These are phyloP conservation scores for Sporopachydermia lactativora DNA, from an alignment of 805 yeast genomes.

Conservation along the genomic window DNA sequence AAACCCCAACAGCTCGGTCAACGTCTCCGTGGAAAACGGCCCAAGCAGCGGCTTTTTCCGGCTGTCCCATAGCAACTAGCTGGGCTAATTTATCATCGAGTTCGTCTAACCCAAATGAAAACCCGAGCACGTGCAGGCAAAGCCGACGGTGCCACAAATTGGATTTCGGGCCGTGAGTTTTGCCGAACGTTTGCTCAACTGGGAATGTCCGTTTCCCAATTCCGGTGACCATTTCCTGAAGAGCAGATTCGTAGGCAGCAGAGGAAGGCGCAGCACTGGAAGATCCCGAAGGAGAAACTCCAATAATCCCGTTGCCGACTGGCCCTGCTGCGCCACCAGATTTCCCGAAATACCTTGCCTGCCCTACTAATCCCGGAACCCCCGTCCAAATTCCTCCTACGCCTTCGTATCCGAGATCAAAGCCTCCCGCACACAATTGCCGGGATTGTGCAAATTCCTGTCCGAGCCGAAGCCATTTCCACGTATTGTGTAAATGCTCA, in stretches of 20 bases:
- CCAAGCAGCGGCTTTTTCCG: slow-evolving; percentile 95
- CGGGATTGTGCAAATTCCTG: slow-evolving; percentile 48
- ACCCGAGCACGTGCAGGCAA: slow-evolving; percentile 77
- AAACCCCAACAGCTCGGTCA: slow-evolving; percentile 61
- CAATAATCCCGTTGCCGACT: slow-evolving; percentile 9
- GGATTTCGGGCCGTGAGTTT: slow-evolving; percentile 1
- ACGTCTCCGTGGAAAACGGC: slow-evolving; percentile 91
- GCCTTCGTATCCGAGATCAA: slow-evolving; percentile 81
- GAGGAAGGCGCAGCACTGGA: no score
- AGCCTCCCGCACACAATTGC: slow-evolving; percentile 48
- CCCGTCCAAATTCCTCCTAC: slow-evolving; percentile 87
- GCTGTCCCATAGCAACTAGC: slow-evolving; percentile 42
- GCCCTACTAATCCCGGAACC: slow-evolving; percentile 16
- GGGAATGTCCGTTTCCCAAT: slow-evolving; percentile 9
- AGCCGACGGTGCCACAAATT: slow-evolving; percentile 43
- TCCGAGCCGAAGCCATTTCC: slow-evolving; percentile 85
- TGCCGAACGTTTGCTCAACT: not conserved
- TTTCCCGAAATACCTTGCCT: slow-evolving; percentile 8
- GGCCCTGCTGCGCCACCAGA: no score
- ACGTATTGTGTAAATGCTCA: slow-evolving; percentile 56
- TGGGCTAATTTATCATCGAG: slow-evolving; percentile 52
- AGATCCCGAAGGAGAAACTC: not conserved
- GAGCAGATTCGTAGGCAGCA: slow-evolving; percentile 8
- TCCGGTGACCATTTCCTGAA: slow-evolving; percentile 18
- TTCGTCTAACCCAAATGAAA: slow-evolving; percentile 70